These are phyloP conservation scores for Biscogniauxia marginata DNA, from an alignment of 2,329 filamentous ascomycete species.

Conservation along the genomic window DNA sequence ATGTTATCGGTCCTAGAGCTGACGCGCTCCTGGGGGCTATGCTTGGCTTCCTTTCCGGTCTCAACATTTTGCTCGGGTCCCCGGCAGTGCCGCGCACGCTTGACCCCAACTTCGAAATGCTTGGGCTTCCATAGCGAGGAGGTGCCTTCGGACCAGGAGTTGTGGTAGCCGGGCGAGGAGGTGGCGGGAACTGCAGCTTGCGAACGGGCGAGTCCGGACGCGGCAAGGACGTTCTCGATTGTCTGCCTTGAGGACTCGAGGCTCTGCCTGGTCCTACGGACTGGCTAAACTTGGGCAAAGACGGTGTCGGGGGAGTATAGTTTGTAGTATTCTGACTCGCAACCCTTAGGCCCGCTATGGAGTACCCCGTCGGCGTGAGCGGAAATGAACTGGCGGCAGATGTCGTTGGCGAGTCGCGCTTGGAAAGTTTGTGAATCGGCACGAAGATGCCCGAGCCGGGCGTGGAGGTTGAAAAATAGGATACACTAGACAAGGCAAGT, in stretches of 20 bases:
- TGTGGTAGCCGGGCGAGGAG: slow-evolving; percentile 54
- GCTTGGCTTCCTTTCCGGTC: slow-evolving; percentile 49
- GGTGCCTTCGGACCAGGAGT: slow-evolving; percentile 51
- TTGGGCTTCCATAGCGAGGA: slow-evolving; percentile 62
- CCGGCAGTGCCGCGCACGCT: slow-evolving; percentile 61
- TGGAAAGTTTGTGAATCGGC: slow-evolving; percentile 76
- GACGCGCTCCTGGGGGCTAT: slow-evolving; percentile 59
- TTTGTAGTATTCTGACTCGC: slow-evolving; percentile 58
- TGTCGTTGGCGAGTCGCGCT: slow-evolving; percentile 57
- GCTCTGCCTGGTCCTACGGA: slow-evolving; percentile 76
- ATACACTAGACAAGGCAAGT: slow-evolving; percentile 46
- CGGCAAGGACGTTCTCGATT: slow-evolving; percentile 72
- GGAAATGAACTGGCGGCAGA: slow-evolving; percentile 53
- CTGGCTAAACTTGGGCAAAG: slow-evolving; percentile 79
- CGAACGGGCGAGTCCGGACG: slow-evolving; percentile 85
- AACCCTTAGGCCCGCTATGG: slow-evolving; percentile 52
- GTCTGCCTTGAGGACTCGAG: slow-evolving; percentile 70
- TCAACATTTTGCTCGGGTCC: slow-evolving; percentile 58
- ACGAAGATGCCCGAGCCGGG: slow-evolving; percentile 91
- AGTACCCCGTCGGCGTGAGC: slow-evolving; percentile 67
- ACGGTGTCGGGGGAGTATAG: slow-evolving; percentile 63
- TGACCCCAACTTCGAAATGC: slow-evolving; percentile 60
- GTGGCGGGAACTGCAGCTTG: slow-evolving; percentile 63
- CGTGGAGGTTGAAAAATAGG: slow-evolving; percentile 78
- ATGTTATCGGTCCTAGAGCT: slow-evolving; percentile 48